phyloP scores from a whole-genome alignment of 2,329 filamentous ascomycete species.

The Sporothrix brunneoviolacea region DNA sequence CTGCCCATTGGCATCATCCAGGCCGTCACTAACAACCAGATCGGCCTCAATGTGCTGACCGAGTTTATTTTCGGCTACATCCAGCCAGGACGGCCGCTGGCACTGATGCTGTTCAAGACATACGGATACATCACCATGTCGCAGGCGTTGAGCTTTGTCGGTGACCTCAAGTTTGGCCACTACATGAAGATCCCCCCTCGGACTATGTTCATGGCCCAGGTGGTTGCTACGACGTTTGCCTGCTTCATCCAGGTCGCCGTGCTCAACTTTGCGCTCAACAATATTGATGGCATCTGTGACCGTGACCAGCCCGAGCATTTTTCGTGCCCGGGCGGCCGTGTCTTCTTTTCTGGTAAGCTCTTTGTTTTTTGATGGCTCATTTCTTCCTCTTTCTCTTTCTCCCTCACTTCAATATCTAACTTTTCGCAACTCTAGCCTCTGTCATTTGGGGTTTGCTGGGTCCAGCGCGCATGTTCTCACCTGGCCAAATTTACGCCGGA shows the following conservation, averaged over 20 bases:
- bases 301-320: slow-evolving; percentile 51
- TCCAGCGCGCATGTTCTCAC: slow-evolving; percentile 56
- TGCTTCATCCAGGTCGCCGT: slow-evolving; percentile 61
- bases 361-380: slow-evolving; percentile 12
- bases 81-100: slow-evolving; percentile 61
- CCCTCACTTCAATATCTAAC: too few relatives aligned
- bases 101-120: slow-evolving; percentile 74
- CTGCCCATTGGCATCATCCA: slow-evolving; percentile 61
- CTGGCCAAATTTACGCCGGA: slow-evolving; percentile 53
- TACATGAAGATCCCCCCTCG: slow-evolving; percentile 61
- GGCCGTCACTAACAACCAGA: slow-evolving; percentile 52
- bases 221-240: slow-evolving; percentile 59
- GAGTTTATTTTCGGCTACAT: slow-evolving; percentile 69
- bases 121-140: slow-evolving; percentile 64
- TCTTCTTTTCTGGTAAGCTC: slow-evolving; percentile 61
- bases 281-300: slow-evolving; percentile 59
- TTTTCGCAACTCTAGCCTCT: too few relatives aligned
- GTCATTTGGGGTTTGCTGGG: slow-evolving; percentile 64
- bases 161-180: slow-evolving; percentile 61
- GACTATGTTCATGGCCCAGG: slow-evolving; percentile 61
- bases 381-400: background rate
- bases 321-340: slow-evolving; percentile 55
- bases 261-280: slow-evolving; percentile 53
- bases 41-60: slow-evolving; percentile 65
- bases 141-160: slow-evolving; percentile 57